Base-by-base conservation (phyloP, 2,329 filamentous ascomycete species). In the Hypoxylon sp. region DNA sequence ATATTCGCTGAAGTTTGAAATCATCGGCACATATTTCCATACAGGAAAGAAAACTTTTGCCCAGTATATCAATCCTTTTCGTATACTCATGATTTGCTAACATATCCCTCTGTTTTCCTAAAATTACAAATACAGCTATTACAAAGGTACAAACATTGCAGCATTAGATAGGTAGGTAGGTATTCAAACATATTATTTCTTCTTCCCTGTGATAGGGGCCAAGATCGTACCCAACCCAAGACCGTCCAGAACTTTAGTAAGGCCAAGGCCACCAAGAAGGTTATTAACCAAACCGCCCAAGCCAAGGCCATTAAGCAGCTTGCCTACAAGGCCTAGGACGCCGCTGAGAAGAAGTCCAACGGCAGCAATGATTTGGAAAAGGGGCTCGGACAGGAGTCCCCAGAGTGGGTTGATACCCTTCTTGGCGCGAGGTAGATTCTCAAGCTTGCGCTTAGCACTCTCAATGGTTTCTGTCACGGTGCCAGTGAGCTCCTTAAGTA, bases 341-440 rank as follows among this genome's bases (percentile, higher is more conserved):
- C 94, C 94, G 57, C 85, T 90, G 67, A 98, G 85, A 70, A 97
- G 81, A 66, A 97, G 82, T 22, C 94, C 94, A 50, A 97, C 94
- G 10, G 93, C 94, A 8, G 94, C 93, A 53, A 97, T 87, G 78
- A 97, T 97, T 86, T 98, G 94, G 87, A 94, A 93, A 22, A 97
- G 84, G 10, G 94, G 94, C 85, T 97, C 93, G 37, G 89, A 89
- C 13, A 96, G 84, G 53, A 97, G 84, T 31, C 85, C 89, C 94
- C 94, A 97, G 31, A 98, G 88, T 10, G 94, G 94, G 83, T 95
- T 97, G 67, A 97, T 87, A 84, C 95, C 91, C 86, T 97, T 95
- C 91, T 97, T 97, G 47, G 94, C 94, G 73, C 97, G 92, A 5
- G 94, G 94, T 92, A 97, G 96, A 77, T 93, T 92, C 76, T 92